Evolutionary conservation across 164 flowering plant species (phyloP).

Genomic region (Magnolia changhungtana): DNA sequence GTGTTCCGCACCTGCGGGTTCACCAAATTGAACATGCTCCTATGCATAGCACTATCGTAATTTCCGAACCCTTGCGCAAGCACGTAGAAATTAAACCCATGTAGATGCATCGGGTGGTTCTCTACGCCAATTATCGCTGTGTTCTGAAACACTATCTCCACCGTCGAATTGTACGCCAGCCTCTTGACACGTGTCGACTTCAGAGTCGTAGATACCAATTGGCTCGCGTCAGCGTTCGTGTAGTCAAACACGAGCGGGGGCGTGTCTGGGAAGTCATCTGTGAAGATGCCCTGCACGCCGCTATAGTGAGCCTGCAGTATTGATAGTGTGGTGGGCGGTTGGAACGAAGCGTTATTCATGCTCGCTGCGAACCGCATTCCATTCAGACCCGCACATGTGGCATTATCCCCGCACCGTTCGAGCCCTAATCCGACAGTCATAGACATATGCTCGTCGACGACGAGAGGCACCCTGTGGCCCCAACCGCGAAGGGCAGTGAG

Average conservation of each 20-base stretch:
- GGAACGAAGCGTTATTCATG: constrained; percentile 65
- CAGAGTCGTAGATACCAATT: constrained; percentile 16
- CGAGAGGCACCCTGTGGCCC: constrained; percentile 22
- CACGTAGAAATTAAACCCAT: constrained; percentile 49
- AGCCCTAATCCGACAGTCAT: constrained; percentile 53
- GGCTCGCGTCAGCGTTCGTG: constrained; percentile 29
- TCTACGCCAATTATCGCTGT: constrained; percentile 49
- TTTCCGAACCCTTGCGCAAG: constrained; percentile 78
- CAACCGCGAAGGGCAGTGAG: constrained; percentile 28
- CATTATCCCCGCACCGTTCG: not conserved
- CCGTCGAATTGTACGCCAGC: constrained; percentile 47
- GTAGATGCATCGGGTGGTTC: constrained; percentile 69
- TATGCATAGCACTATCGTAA: constrained; percentile 28
- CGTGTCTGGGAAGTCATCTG: constrained; percentile 48
- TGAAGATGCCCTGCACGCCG: constrained; percentile 41
- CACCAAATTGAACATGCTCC: constrained; percentile 41
- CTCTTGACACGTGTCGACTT: constrained; percentile 47
- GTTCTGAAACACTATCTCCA: constrained; percentile 68
- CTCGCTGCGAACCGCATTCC: constrained; percentile 35
- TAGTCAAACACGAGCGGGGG: constrained; percentile 57
- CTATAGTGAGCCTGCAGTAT: constrained; percentile 46
- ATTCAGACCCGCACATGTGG: no score
- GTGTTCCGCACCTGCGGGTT: constrained; percentile 73
- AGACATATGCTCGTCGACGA: constrained; percentile 56
- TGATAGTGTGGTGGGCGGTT: constrained; percentile 32